phyloP scores from a whole-genome alignment of 2,329 filamentous ascomycete species.

The Drechslerella coelobrocha region DNA sequence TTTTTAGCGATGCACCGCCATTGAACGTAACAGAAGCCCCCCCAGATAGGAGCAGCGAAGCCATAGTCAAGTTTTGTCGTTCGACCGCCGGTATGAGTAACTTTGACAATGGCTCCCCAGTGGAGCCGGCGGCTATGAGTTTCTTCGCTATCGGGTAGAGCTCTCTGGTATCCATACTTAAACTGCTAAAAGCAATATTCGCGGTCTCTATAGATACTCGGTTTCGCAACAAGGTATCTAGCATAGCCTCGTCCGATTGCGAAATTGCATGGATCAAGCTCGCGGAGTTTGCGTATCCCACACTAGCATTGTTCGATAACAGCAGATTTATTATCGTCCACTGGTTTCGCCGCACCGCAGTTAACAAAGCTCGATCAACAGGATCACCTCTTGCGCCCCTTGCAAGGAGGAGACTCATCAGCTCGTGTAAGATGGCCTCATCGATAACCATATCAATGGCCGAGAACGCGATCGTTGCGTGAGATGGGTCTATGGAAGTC shows the following conservation, averaged over 20 bases:
- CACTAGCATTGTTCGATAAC: conserved; percentile 32
- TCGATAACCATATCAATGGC: conserved; percentile 44
- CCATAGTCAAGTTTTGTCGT: conserved; percentile 29
- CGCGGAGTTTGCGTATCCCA: conserved; percentile 30
- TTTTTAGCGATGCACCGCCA: conserved; percentile 34
- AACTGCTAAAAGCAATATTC: conserved; percentile 18
- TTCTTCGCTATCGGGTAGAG: conserved; percentile 40
- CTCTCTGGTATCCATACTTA: conserved; percentile 39
- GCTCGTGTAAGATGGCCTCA: conserved; percentile 30
- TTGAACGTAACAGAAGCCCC: conserved; percentile 33
- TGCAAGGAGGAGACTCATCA: conserved; percentile 38
- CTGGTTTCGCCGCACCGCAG: conserved; percentile 39
- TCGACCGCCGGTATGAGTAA: conserved; percentile 29
- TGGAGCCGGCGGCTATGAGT: conserved; percentile 36
- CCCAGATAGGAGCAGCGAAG: conserved; percentile 19
- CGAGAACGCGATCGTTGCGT: conserved; percentile 34
- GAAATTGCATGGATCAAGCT: conserved; percentile 36
- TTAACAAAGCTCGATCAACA: conserved; percentile 37
- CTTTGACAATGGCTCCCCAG: conserved; percentile 26
- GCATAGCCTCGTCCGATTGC: conserved; percentile 40
- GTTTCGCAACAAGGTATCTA: conserved; percentile 38
- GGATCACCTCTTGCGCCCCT: conserved; percentile 36
- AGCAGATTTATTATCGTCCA: conserved; percentile 40
- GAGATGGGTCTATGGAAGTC: conserved; percentile 13
- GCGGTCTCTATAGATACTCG: conserved; percentile 27